Conservation (phyloP, 768 basidiomycete genomes). For the Hypsizygus marmoreus region DNA sequence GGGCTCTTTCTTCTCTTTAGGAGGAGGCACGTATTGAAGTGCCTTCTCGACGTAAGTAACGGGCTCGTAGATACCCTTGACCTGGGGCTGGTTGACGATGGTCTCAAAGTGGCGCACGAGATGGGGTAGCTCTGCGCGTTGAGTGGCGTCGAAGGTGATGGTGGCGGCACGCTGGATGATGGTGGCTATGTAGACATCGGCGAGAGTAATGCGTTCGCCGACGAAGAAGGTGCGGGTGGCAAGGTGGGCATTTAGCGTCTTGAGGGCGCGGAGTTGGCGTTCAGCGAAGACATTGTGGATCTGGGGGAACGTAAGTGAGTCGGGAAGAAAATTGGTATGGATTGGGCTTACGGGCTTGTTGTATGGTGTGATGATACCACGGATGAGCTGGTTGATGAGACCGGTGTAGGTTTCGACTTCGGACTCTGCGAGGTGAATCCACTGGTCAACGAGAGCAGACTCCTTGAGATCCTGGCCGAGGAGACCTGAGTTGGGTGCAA, state of each 20-base stretch:
- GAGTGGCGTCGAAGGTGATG: conserved; percentile 63
- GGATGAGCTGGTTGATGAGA: conserved; percentile 44
- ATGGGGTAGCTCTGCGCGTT: conserved; percentile 72
- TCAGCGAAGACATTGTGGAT: conserved; percentile 58
- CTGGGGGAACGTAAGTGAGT: too few species aligned
- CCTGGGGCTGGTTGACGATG: conserved; percentile 77
- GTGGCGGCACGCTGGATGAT: conserved; percentile 54
- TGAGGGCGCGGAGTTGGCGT: conserved; percentile 56
- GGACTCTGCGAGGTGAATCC: conserved; percentile 72
- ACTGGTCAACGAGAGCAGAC: conserved; percentile 81
- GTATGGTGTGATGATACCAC: conserved; percentile 61
- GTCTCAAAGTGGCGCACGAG: conserved; percentile 86
- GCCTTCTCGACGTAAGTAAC: conserved; percentile 68
- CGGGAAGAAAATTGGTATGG: too few species aligned
- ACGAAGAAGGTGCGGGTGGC: conserved; percentile 85
- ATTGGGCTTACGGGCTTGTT: conserved; percentile 83
- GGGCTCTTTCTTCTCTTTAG: conserved; percentile 76
- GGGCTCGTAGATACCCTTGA: conserved; percentile 68
- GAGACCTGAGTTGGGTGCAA: conserved; percentile 78
- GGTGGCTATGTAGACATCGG: conserved; percentile 75
- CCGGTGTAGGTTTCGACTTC: conserved; percentile 51
- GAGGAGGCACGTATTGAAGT: conserved; percentile 67
- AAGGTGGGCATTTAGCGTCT: conserved; percentile 75
- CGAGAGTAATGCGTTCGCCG: conserved; percentile 91
- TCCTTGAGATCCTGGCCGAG: conserved; percentile 68